Conservation (phyloP, 768 basidiomycete species). For the Naganishia randhawae region DNA sequence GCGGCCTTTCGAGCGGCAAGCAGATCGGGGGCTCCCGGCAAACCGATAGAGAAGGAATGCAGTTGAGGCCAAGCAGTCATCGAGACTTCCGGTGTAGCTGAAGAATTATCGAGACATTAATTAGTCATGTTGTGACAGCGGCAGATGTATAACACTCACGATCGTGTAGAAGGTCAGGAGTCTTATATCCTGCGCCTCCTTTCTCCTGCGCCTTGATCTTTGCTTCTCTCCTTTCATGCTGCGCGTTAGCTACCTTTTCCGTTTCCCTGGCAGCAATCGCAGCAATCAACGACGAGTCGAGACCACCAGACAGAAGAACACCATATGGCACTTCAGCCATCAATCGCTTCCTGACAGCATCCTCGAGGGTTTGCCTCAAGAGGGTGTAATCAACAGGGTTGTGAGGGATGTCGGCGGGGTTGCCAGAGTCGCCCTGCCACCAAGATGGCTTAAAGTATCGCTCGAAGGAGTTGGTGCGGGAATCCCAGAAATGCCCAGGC, state of each 20-base stretch:
- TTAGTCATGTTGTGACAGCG: background rate
- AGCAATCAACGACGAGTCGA: conserved; percentile 94
- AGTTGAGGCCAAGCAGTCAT: conserved; percentile 89
- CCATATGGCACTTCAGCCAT: conserved; percentile 99
- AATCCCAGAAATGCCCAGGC: conserved; percentile 94
- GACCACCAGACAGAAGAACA: conserved; percentile 87
- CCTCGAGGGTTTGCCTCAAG: conserved; percentile 78
- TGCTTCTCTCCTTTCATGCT: conserved; percentile 65
- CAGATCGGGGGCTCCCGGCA: conserved; percentile 91
- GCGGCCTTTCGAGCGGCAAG: conserved; percentile 91
- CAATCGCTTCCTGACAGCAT: conserved; percentile 84
- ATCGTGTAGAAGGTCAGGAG: conserved; percentile 18
- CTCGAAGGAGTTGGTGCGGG: conserved; percentile 67
- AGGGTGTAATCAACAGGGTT: conserved; percentile 62
- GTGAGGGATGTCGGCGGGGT: conserved; percentile 60
- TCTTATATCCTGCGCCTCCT: conserved; percentile 25
- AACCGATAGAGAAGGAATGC: conserved; percentile 95
- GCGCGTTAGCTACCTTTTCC: conserved; percentile 78
- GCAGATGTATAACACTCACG: conserved; percentile 26
- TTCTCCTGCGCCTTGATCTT: conserved; percentile 38
- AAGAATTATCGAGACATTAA: background rate
- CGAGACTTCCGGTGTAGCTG: conserved; percentile 52
- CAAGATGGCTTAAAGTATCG: conserved; percentile 85
- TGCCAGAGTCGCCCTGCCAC: conserved; percentile 79
- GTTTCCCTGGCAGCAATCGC: conserved; percentile 92